A percentile compares a stretch with the other conserved stretches of the same genome.
Evolutionary conservation across 1,284 basidiomycete species (phyloP).

Genomic region (Phlebopus sp.): DNA sequence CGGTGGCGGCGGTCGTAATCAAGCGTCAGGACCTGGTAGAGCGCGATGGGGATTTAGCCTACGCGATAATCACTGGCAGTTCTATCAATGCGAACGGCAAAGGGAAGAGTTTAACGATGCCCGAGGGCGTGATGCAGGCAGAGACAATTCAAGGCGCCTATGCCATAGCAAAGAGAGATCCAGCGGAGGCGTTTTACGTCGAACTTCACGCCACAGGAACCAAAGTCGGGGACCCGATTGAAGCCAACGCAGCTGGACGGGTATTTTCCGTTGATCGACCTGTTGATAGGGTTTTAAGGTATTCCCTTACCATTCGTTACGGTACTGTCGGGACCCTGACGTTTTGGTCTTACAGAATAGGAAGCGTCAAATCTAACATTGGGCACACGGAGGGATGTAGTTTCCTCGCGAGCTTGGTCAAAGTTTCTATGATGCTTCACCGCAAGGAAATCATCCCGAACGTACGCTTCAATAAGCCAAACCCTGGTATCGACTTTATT

Average conservation of each 20-base stretch:
- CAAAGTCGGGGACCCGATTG: conserved; percentile 42
- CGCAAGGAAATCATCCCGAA: conserved; percentile 6
- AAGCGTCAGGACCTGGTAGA: conserved; percentile 18
- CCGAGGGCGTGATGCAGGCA: conserved; percentile 14
- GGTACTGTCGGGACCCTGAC: too few relatives aligned
- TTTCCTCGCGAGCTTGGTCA: conserved; percentile 9
- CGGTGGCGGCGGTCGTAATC: conserved; percentile 13
- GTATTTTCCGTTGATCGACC: conserved; percentile 14
- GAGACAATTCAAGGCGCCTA: conserved; percentile 16
- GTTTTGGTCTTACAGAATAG: conserved; percentile 4
- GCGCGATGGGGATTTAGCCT: conserved; percentile 11
- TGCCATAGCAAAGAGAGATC: conserved; percentile 12
- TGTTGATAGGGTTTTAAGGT: conserved; percentile 7
- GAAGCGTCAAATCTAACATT: conserved; percentile 20
- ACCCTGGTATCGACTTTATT: conserved; percentile 5
- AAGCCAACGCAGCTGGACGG: conserved; percentile 43
- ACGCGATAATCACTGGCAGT: conserved; percentile 14
- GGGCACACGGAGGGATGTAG: conserved; percentile 17
- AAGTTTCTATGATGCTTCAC: conserved; percentile 7
- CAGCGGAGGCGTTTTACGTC: conserved; percentile 40
- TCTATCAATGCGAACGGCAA: conserved; percentile 17
- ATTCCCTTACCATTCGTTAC: neutral
- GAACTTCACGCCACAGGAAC: conserved; percentile 47
- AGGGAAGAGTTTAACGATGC: conserved; percentile 18
- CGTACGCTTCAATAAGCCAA: conserved; percentile 4